Evolutionary conservation across 805 yeast species (phyloP).

Genomic region (Candida mattraensis): DNA sequence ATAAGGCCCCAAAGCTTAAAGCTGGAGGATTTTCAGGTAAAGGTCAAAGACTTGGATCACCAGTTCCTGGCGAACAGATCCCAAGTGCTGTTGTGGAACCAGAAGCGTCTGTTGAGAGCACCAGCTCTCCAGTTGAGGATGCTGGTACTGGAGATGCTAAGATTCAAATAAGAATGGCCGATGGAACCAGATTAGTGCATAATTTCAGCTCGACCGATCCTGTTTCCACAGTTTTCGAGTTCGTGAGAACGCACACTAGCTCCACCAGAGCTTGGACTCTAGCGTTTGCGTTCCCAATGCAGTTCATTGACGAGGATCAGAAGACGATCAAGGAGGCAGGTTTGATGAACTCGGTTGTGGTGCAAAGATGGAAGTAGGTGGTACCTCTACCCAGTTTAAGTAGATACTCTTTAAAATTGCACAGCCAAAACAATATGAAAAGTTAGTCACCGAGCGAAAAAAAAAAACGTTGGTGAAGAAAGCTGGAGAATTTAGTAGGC

Average conservation of each 20-base stretch:
- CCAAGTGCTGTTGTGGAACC: conserved; percentile 23
- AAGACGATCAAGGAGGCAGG: conserved; percentile 72
- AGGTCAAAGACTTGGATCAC: conserved; percentile 88
- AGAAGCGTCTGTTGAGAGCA: conserved; percentile 9
- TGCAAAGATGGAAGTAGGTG: conserved; percentile 71
- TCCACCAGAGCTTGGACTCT: conserved; percentile 55
- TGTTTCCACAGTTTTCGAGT: conserved; percentile 65
- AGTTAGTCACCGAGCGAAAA: conserved; percentile 5
- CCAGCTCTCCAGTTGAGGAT: conserved; percentile 15
- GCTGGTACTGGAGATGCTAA: conserved; percentile 54
- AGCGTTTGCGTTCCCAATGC: conserved; percentile 81
- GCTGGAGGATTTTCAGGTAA: conserved; percentile 67
- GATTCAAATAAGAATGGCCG: conserved; percentile 82
- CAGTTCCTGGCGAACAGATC: conserved; percentile 69
- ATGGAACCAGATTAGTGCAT: conserved; percentile 68
- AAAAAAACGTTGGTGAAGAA: conserved; percentile 1
- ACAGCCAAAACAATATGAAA: no score
- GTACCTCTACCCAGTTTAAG: conserved; percentile 3
- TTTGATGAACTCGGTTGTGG: conserved; percentile 78
- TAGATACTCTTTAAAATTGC: conserved; percentile 5
- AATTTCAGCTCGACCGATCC: conserved; percentile 66
- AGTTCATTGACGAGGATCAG: conserved; percentile 61
- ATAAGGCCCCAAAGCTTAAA: conserved; percentile 48
- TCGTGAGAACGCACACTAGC: conserved; percentile 53
- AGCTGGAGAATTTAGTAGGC: no score